These are phyloP conservation scores for Beauveria bassiana DNA, from an alignment of 2,329 filamentous ascomycete species.

Conservation along the genomic window DNA sequence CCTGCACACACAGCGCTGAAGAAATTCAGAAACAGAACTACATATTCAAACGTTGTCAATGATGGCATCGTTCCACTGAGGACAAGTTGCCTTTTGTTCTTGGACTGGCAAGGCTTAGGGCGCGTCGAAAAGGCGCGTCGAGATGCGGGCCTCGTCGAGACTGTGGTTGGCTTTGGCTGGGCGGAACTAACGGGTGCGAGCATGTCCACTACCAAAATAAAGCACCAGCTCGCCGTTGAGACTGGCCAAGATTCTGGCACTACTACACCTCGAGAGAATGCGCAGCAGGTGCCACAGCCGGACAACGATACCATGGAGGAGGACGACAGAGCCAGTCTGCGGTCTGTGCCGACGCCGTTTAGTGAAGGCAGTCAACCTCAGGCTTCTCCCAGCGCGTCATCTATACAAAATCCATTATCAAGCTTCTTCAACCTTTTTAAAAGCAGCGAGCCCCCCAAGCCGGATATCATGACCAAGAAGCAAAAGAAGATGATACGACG, in stretches of 20 bases:
- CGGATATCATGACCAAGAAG: constrained; percentile 46
- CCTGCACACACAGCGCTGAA: constrained; percentile 81
- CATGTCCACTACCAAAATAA: constrained; percentile 37
- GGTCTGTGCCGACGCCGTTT: constrained; percentile 31
- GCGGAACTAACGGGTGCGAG: constrained; percentile 78
- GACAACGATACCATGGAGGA: constrained; percentile 56
- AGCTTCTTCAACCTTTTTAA: constrained; percentile 70
- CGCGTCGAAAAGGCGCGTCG: constrained; percentile 89
- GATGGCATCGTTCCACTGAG: constrained; percentile 92
- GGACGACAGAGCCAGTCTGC: constrained; percentile 55
- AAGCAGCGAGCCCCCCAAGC: constrained; percentile 42
- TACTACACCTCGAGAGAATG: constrained; percentile 30
- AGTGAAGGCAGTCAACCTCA: constrained; percentile 15
- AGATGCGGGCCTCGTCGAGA: constrained; percentile 87
- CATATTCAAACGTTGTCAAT: constrained; percentile 97
- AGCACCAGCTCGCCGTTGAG: constrained; percentile 32
- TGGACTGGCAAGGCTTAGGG: constrained; percentile 92
- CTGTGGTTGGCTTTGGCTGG: constrained; percentile 90
- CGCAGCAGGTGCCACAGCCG: constrained; percentile 63
- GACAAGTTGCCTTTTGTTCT: constrained; percentile 90
- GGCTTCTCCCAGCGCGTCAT: constrained; percentile 20
- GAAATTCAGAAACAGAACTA: constrained; percentile 81
- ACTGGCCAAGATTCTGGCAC: constrained; percentile 25
- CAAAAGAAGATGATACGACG: constrained; percentile 65
- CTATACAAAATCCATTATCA: constrained; percentile 45